Base-by-base conservation (phyloP, 2,329 filamentous ascomycete genomes). In the Lachnellula cervina region DNA sequence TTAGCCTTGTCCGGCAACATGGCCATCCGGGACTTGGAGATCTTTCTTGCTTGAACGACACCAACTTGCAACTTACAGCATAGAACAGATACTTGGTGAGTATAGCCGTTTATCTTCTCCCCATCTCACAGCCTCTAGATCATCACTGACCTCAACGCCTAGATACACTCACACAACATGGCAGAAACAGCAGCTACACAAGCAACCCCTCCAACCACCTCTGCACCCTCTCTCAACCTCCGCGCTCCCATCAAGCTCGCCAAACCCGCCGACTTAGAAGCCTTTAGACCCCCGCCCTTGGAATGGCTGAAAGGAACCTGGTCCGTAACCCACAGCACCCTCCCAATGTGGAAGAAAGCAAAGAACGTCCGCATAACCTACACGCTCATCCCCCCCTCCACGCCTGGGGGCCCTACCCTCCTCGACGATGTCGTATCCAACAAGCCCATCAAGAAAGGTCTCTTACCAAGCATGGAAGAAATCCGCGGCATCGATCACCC, bases 291-390 rank as follows among this genome's bases (percentile, higher is more conserved):
- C 1, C 83, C 84, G 4, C 68, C 80, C 2, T 70, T 83, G 25
- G 71, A 78, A 55, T 88, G 81, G 78, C 80, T 90, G 46, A 72
- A 77, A 51, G 77, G 84, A 58, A 88, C 82, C 57, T 91, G 88
- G 88, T 74, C 80, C 64, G 86, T 91, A 55, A 89, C 87, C 11
- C 86, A 90, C 73, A 88, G 84, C 4, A 89, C 87, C 5, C 81
- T 91, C 11, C 74, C 81, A 60, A 91, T 94, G 87, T 95, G 90
- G 90, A 84, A 84, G 64, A 80, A 81, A 47, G 86, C 88, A 52
- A 86, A 84, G 69, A 94, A 94, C 72, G 89, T 95, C 14, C 80
- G 81, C 65, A 93, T 95, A 69, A 87, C 83, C 35, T 95, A 95
- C 77, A 80, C 73, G 9, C 70, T 79, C 0, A 77, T 88, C 56